Base-by-base conservation (phyloP, 2,329 filamentous ascomycete species). In the Neonectria punicea region DNA sequence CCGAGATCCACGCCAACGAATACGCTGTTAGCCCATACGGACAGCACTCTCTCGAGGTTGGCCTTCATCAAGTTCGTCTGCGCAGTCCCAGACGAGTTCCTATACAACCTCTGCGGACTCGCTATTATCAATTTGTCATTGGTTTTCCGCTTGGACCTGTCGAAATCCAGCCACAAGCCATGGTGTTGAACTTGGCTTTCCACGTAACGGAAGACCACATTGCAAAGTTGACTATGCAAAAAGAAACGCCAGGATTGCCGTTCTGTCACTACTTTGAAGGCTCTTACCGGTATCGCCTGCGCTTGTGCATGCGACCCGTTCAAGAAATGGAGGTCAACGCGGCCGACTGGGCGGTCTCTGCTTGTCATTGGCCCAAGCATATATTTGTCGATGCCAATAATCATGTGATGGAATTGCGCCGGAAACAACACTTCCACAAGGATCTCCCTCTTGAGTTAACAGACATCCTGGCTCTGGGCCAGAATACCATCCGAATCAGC, bases 381-480 rank as follows among this genome's bases (percentile, higher is more conserved):
- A 83, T 93, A 0, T 93, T 90, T 66, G 83, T 95, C 65, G 83
- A 85, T 16, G 77, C 97, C 65, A 97, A 97, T 70, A 82, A 78
- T 0, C 74, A 79, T 1, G 81, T 88, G 11, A 76, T 93, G 16
- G 81, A 83, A 25, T 76, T 88, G 10, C 87, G 91, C 44, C 87
- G 91, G 30, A 93, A 92, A 71, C 77, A 87, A 1, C 90, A 96
- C 66, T 87, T 94, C 73, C 90, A 90, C 11, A 92, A 90, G 70
- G 92, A 97, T 71, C 78, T 93, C 9, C 90, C 94, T 0, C 82
- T 92, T 6, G 93, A 97, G 70, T 81, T 97, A 25, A 94, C 93
- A 1, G 77, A 87, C 10, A 64, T 80, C 20, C 69, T 97, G 5
- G 75, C 73, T 9, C 70, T 79, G 16, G 93, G 92, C 0, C 74